These are phyloP conservation scores for Sporothrix mexicana DNA, from an alignment of 2,329 filamentous ascomycete genomes.

Conservation along the genomic window DNA sequence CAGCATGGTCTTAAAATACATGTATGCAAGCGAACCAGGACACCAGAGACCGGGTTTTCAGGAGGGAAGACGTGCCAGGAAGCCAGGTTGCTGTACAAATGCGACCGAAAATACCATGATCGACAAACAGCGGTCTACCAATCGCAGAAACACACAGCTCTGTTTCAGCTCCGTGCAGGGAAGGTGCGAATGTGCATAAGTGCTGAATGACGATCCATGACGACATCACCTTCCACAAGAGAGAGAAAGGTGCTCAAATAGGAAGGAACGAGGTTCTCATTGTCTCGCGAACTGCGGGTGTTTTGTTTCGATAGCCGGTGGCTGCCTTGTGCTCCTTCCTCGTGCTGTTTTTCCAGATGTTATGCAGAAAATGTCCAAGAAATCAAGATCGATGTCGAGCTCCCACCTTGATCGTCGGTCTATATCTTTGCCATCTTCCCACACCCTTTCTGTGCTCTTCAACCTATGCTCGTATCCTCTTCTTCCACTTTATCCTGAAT, in stretches of 20 bases:
- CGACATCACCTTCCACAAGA: constrained; percentile 24
- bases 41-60: neutral
- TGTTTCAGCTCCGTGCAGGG: neutral
- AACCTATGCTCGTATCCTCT: constrained; percentile 6
- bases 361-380: neutral
- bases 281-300: constrained; percentile 12
- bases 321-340: constrained; percentile 20
- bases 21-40: neutral
- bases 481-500: neutral
- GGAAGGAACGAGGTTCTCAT: constrained; percentile 19
- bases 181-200: constrained; percentile 10
- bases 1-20: neutral
- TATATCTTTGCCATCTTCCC: neutral
- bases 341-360: neutral
- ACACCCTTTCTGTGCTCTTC: neutral
- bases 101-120: neutral
- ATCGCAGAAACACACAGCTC: constrained; percentile 4
- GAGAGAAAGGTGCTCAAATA: neutral
- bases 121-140: neutral
- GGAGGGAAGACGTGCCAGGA: neutral
- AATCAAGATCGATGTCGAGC: neutral
- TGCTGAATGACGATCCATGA: constrained; percentile 16
- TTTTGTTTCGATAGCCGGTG: neutral
- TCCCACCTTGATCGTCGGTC: neutral
- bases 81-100: neutral